Evolutionary conservation across 805 yeast genomes (phyloP), one percentile per base, ranked within the genome.

Genomic region (Dipodascopsis uninucleata): DNA sequence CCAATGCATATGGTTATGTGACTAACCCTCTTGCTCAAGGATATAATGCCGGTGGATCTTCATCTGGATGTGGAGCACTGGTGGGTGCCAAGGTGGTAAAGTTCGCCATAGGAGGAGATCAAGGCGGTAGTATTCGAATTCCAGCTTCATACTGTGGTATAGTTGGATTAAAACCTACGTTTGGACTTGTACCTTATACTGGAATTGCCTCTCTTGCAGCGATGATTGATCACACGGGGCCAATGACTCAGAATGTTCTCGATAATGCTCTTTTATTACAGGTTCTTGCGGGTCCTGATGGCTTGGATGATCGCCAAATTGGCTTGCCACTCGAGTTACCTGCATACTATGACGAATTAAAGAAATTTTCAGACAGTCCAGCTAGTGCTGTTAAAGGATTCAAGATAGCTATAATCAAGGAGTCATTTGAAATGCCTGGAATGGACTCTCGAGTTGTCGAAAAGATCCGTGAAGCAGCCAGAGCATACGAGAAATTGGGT

Each of bases 21-120:
- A 55, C 63, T 24, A 75, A 76, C 52, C 80, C 81, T 14, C 60
- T 47, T 57, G 63, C 61, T 26, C 51, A 43, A 49, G 68, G 58
- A 53, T 60, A 53, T 25, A 64, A 67, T 8, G 61, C 69, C 3
- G 79, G 81, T 5, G 81, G 81, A 4, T 71, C 77, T 8, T 71
- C 77, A 22, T 76, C 79, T 5, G 81, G 81, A 1, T 71, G 75
- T 28, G 78, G 76, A 1, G 77, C 77, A 1, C 63, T 73, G 2
- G 76, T 76, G n/a, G 75, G 78, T 3, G 69, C 69, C 1, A 70
- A 67, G 1, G 54, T 68, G 36, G 72, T 70, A n/a, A 72, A 69
- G 39, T 67, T 75, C 52, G 56, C 60, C 5, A 56, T 74, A 38
- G 78, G 78, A 2, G 63, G 74, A n/a, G 81, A 76, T 53, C 71